Percentiles rank a stretch among this genome's conserved stretches.
Evolutionary conservation across 441 rosid genomes (phyloP).

Genomic region (Erodium moschatum): DNA sequence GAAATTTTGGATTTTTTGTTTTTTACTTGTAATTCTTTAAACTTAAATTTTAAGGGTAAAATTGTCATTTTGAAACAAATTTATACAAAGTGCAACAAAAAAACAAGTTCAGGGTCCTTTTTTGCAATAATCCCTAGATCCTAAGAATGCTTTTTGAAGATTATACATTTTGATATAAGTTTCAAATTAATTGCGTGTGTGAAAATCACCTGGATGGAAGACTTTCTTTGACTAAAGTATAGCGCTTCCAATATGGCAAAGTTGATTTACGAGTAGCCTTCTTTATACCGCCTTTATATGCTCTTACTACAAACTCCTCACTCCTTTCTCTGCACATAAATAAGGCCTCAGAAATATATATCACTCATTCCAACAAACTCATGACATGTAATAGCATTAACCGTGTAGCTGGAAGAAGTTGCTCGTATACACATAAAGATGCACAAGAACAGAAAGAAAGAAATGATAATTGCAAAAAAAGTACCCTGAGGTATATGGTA

Average conservation of each 20-base stretch:
- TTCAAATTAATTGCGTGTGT: neutral
- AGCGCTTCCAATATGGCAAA: conserved; percentile 72
- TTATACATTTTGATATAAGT: neutral
- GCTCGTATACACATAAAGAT: neutral
- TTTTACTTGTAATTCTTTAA: too few relatives aligned
- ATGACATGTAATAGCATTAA: neutral
- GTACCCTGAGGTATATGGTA: too few relatives aligned
- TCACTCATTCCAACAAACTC: conserved; percentile 10
- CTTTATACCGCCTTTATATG: conserved; percentile 68
- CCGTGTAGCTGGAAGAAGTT: conserved; percentile 12
- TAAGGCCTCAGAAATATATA: conserved; percentile 8
- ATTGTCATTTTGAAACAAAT: too few relatives aligned
- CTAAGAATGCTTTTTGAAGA: conserved; percentile 5
- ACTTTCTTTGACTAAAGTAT: conserved; percentile 67
- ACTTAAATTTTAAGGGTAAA: too few relatives aligned
- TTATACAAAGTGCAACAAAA: too few relatives aligned
- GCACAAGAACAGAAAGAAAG: neutral
- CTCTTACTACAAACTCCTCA: conserved; percentile 82
- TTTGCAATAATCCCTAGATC: too few relatives aligned
- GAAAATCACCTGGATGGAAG: conserved; percentile 57
- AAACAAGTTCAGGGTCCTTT: too few relatives aligned
- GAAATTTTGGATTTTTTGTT: too few relatives aligned
- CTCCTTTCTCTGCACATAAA: conserved; percentile 54
- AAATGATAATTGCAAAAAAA: neutral
- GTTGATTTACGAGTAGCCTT: conserved; percentile 82